Evolutionary conservation across 495 filamentous ascomycete species (phyloP).

Genomic region (Glonium stellatum): DNA sequence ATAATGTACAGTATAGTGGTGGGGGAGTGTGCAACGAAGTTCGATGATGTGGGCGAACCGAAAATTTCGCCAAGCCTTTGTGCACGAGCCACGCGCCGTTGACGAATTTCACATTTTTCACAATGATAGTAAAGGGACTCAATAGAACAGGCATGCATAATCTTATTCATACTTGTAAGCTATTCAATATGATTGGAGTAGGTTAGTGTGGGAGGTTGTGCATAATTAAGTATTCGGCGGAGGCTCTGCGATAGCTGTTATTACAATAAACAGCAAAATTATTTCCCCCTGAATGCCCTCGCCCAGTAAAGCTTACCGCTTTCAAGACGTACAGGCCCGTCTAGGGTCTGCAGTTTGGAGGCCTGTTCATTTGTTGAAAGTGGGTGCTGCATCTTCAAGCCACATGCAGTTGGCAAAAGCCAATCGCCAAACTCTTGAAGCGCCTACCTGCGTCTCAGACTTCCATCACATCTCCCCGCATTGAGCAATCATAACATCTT

Average conservation of each 20-base stretch:
- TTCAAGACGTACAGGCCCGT: too few species aligned
- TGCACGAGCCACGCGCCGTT: neutral
- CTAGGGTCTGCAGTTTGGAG: neutral
- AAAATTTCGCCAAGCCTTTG: neutral
- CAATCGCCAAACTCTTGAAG: neutral
- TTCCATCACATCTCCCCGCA: conserved; percentile 56
- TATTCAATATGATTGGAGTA: too few species aligned
- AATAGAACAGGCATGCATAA: too few species aligned
- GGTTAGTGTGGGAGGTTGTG: too few species aligned
- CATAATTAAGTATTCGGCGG: too few species aligned
- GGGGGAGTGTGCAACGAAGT: neutral
- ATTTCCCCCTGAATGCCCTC: too few species aligned
- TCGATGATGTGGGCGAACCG: neutral
- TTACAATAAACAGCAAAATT: too few species aligned
- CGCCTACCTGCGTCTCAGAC: conserved; percentile 2
- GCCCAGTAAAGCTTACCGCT: too few species aligned
- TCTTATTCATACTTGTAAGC: too few species aligned
- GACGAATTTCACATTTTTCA: too few species aligned
- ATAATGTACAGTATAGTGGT: neutral
- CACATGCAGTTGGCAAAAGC: neutral
- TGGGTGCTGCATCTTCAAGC: neutral
- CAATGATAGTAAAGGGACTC: too few species aligned
- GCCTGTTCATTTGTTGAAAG: neutral
- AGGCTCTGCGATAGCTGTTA: too few species aligned
- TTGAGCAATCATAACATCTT: conserved; percentile 78